phyloP scores from a whole-genome alignment of 108 stramenopile species.

The Cyclotella kingstonii region DNA sequence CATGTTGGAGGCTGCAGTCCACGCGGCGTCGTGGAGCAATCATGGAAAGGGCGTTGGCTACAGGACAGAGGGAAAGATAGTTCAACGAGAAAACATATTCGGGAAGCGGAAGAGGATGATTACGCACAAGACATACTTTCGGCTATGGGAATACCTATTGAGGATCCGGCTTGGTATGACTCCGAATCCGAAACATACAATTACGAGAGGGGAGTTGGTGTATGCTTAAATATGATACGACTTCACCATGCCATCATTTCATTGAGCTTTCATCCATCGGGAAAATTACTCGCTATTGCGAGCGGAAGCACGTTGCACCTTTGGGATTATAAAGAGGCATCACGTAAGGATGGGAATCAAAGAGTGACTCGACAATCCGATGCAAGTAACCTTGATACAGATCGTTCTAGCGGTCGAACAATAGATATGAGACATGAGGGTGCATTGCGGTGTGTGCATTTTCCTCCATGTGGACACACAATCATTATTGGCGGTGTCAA shows the following conservation, averaged over 20 bases:
- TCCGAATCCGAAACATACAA: slow-evolving; percentile 37
- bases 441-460: slow-evolving; percentile 89
- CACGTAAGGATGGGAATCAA: slow-evolving; percentile 17
- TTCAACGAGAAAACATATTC: not conserved
- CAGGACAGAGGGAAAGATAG: not conserved
- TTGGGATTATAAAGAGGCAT: slow-evolving; percentile 83
- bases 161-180: slow-evolving; percentile 51
- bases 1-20: slow-evolving; percentile 20
- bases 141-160: slow-evolving; percentile 31
- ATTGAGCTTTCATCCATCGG: slow-evolving; percentile 91
- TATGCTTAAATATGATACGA: slow-evolving; percentile 82
- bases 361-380: slow-evolving; percentile 11
- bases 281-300: slow-evolving; percentile 86
- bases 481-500: slow-evolving; percentile 92
- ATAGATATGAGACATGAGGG: slow-evolving; percentile 31
- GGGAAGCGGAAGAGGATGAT: slow-evolving; percentile 32
- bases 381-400: slow-evolving; percentile 22
- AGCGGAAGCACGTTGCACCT: slow-evolving; percentile 85
- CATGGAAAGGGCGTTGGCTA: no score
- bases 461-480: slow-evolving; percentile 74
- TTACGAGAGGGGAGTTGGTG: slow-evolving; percentile 38
- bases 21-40: slow-evolving; percentile 32
- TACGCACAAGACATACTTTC: slow-evolving; percentile 16
- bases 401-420: slow-evolving; percentile 33
- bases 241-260: slow-evolving; percentile 90